Evolutionary conservation across 1,284 basidiomycete species (phyloP).

Genomic region (Meira nashicola): DNA sequence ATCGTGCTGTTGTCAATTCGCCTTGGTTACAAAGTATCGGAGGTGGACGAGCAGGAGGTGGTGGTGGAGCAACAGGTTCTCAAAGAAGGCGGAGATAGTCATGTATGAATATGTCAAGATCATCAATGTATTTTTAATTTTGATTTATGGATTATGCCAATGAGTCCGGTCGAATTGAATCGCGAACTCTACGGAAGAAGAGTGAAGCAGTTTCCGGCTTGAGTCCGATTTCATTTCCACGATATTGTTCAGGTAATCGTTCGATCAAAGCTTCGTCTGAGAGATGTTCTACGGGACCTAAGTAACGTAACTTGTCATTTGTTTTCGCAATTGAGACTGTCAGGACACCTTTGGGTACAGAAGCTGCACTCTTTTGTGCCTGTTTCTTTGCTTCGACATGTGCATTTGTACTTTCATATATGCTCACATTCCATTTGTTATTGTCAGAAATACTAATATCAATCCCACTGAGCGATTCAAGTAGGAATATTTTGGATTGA

Average conservation of each 20-base stretch:
- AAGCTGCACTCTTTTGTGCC: not conserved
- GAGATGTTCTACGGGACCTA: not conserved
- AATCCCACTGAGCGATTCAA: not conserved
- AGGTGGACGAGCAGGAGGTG: not conserved
- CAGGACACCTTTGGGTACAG: not conserved
- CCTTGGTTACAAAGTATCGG: not conserved
- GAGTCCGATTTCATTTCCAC: constrained; percentile 4
- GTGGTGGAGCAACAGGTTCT: not conserved
- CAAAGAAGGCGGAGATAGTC: not conserved
- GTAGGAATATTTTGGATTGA: not conserved
- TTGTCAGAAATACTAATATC: not conserved
- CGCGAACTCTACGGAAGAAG: constrained; percentile 3
- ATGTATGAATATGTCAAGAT: not conserved
- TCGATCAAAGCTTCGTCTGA: not conserved
- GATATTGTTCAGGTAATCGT: constrained; percentile 1
- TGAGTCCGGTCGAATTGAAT: not conserved
- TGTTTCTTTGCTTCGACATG: not conserved
- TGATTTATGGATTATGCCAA: not conserved
- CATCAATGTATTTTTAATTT: not conserved
- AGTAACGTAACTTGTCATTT: not conserved
- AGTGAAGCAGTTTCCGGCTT: constrained; percentile 7
- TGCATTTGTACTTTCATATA: not conserved
- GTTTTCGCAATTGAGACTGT: not conserved
- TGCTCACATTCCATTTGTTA: not conserved
- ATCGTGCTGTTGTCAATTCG: constrained; percentile 2